Evolutionary conservation across 2,329 filamentous ascomycete genomes (phyloP), one percentile per base, ranked within the genome.

Genomic region (Botrytis aclada): DNA sequence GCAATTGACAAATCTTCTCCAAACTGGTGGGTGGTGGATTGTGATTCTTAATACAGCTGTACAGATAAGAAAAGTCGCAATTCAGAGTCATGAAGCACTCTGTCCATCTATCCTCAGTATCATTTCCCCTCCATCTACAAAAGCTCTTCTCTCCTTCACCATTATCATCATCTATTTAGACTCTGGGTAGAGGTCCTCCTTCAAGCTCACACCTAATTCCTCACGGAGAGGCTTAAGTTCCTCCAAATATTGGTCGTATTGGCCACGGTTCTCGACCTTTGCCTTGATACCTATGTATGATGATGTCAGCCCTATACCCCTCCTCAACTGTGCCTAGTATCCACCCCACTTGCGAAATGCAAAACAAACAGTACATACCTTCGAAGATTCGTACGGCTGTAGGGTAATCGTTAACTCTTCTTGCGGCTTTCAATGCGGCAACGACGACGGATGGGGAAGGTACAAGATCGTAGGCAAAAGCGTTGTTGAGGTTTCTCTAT

Each of bases 391-490:
- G 93, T 82, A 99, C 96, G 80, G 96, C 96, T 78, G 96, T 99
- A 78, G 96, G 96, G 87, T 92, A 98, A 88, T 99, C 96, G 85
- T 99, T 98, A 83, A 99, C 96, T 84, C 96, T 90, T 84, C 96
- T 89, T 79, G 96, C 96, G 80, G 96, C 96, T 85, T 92, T 94
- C 81, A 99, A 90, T 77, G 96, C 96, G 80, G 96, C 95, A 80
- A 89, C 90, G 84, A 98, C 89, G 82, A 99, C 96, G 79, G 93
- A 90, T 77, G 95, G 91, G 62, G 95, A 96, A 82, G 97, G 96
- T 78, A 99, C 96, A 81, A 99, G 92, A 91, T 99, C 96, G 91
- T 99, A 99, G 82, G 96, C 96, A 86, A 99, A 99, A 83, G 94
- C 95, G 87, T 99, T 99, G 92, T 99, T 99, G 82, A 97, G 88